A percentile compares a stretch with the other conserved stretches of the same genome.
These are phyloP conservation scores for Aspergillus fijiensis DNA, from an alignment of 2,329 filamentous ascomycete species.

Conservation along the genomic window DNA sequence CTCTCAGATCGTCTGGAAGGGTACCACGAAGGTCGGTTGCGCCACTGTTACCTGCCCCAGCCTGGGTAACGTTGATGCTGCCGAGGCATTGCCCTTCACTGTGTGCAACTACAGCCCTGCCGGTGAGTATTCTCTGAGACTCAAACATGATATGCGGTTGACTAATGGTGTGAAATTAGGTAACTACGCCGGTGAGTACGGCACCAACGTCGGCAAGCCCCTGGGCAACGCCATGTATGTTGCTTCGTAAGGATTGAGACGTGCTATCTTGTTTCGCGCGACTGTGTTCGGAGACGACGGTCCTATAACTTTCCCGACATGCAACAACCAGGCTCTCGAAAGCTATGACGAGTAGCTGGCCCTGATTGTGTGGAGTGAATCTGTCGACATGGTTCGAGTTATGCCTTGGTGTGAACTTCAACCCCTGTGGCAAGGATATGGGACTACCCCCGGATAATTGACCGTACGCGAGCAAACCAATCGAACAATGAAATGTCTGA, in stretches of 20 bases:
- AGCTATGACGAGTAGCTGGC: not conserved
- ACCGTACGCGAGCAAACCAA: slow-evolving; percentile 2
- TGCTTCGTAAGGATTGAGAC: slow-evolving; percentile 21
- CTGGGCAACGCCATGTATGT: slow-evolving; percentile 38
- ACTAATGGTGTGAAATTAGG: slow-evolving; percentile 40
- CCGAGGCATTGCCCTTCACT: slow-evolving; percentile 63
- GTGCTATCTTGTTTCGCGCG: slow-evolving; percentile 1
- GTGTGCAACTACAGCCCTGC: slow-evolving; percentile 83
- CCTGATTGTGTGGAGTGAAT: not conserved
- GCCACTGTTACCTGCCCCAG: slow-evolving; percentile 48
- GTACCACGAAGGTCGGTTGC: slow-evolving; percentile 63
- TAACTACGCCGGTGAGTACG: slow-evolving; percentile 57
- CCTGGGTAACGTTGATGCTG: slow-evolving; percentile 44
- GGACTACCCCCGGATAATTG: not conserved
- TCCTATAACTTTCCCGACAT: not conserved
- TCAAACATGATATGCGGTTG: slow-evolving; percentile 4
- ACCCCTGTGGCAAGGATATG: not conserved
- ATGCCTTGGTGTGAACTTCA: slow-evolving; percentile 1
- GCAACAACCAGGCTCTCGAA: not conserved
- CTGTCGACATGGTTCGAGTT: not conserved
- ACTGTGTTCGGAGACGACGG: slow-evolving; percentile 7
- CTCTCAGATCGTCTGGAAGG: slow-evolving; percentile 71
- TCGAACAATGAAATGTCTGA: slow-evolving; percentile 13
- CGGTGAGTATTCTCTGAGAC: slow-evolving; percentile 54
- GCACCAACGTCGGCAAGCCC: slow-evolving; percentile 51